These are phyloP conservation scores for Exserohilum turcica DNA, from an alignment of 2,329 filamentous ascomycete genomes.

Conservation along the genomic window DNA sequence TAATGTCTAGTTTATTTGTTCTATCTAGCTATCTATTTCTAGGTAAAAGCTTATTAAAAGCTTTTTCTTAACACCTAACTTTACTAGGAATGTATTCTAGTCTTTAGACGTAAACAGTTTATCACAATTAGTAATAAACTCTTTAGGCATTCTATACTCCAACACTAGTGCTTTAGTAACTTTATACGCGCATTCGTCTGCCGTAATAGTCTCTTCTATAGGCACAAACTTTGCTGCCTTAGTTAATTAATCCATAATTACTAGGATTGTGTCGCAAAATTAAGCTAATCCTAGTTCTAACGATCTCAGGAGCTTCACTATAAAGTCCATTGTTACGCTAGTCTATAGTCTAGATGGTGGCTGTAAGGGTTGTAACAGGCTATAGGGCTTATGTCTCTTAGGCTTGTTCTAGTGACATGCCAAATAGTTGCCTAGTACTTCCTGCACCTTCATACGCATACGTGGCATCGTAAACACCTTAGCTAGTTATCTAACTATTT, in stretches of 20 bases:
- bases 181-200: neutral
- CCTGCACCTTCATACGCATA: no score
- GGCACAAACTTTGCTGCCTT: no score
- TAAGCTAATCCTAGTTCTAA: no score
- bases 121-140: neutral
- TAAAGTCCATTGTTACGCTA: neutral
- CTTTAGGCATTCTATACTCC: neutral
- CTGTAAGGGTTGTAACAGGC: neutral
- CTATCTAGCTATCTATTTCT: neutral
- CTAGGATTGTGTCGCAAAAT: no score
- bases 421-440: no score
- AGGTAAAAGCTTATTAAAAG: no score
- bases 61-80: no score
- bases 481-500: no score
- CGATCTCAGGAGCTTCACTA: no score
- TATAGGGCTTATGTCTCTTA: neutral
- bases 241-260: no score
- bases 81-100: conserved; percentile 1
- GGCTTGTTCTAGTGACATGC: neutral
- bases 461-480: no score
- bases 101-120: conserved; percentile 1
- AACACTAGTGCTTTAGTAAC: neutral
- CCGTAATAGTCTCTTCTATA: no score
- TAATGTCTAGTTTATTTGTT: neutral
- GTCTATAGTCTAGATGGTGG: neutral